Conservation (phyloP, 2,329 filamentous ascomycete species). For the Coniochaeta ligniaria region DNA sequence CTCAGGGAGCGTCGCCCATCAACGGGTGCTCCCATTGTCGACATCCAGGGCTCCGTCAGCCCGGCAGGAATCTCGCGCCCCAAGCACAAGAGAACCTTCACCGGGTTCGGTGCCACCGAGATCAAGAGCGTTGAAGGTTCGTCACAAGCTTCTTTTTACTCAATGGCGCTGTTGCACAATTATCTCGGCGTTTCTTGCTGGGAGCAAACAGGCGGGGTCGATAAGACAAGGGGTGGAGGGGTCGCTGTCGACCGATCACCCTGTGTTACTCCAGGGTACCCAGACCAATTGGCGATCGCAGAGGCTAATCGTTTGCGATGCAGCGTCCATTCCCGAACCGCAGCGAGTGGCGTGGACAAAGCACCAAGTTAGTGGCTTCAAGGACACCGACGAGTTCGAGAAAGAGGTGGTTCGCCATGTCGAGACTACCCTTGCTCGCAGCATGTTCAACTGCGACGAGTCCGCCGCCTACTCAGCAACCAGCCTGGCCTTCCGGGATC, state of each 20-base stretch:
- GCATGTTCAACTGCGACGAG: constrained; percentile 98
- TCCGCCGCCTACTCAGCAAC: constrained; percentile 86
- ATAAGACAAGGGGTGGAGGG: neutral
- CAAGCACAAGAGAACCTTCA: constrained; percentile 96
- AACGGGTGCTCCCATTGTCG: constrained; percentile 72
- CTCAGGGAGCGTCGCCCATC: constrained; percentile 74
- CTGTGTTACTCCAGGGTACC: neutral
- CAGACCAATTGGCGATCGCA: neutral
- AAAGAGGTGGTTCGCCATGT: constrained; percentile 87
- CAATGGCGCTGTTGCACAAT: neutral
- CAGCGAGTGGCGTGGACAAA: constrained; percentile 74
- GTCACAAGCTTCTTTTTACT: constrained; percentile 9
- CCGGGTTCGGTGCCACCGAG: constrained; percentile 82
- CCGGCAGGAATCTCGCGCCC: constrained; percentile 78
- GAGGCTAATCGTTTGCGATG: neutral
- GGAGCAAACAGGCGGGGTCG: neutral
- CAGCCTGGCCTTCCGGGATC: constrained; percentile 85
- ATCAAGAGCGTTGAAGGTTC: constrained; percentile 90
- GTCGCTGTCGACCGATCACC: neutral
- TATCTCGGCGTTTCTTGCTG: neutral
- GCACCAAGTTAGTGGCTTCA: constrained; percentile 60
- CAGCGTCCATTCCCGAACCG: constrained; percentile 76
- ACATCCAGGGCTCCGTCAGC: constrained; percentile 80
- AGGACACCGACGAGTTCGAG: constrained; percentile 75
- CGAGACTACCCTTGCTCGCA: constrained; percentile 91